Conservation (phyloP, 2,329 filamentous ascomycete genomes). For the Colletotrichum sublineola region DNA sequence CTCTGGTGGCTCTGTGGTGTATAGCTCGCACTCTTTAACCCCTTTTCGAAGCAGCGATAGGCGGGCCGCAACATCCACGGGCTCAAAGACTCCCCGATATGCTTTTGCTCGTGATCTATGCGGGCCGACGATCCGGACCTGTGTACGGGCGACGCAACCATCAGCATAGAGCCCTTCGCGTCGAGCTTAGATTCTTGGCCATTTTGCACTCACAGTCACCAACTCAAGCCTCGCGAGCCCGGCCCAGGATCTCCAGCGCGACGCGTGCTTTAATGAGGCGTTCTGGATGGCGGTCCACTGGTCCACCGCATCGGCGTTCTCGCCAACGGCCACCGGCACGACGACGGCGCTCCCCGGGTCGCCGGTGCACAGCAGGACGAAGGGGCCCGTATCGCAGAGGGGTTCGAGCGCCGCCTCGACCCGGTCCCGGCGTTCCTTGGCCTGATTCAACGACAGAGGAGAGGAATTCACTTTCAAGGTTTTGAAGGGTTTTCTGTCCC, state of each 20-base stretch:
- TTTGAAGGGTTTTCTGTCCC: not conserved
- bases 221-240: not conserved
- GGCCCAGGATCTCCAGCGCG: not conserved
- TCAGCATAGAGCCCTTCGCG: not conserved
- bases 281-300: not conserved
- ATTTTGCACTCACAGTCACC: not conserved
- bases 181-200: not conserved
- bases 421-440: not conserved
- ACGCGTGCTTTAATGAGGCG: no score
- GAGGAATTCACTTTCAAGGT: not conserved
- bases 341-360: not conserved
- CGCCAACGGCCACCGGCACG: not conserved
- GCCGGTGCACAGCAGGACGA: not conserved
- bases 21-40: not conserved
- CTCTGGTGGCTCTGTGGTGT: not conserved
- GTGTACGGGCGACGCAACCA: not conserved
- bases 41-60: not conserved
- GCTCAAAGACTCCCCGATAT: not conserved
- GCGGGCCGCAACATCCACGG: not conserved
- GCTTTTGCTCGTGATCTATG: not conserved
- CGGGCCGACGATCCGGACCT: not conserved
- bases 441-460: not conserved
- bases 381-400: not conserved
- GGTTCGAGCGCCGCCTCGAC: not conserved
- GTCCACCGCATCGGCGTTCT: not conserved